Evolutionary conservation across 306 rosid species (phyloP).

Genomic region (Rubus idaeus): DNA sequence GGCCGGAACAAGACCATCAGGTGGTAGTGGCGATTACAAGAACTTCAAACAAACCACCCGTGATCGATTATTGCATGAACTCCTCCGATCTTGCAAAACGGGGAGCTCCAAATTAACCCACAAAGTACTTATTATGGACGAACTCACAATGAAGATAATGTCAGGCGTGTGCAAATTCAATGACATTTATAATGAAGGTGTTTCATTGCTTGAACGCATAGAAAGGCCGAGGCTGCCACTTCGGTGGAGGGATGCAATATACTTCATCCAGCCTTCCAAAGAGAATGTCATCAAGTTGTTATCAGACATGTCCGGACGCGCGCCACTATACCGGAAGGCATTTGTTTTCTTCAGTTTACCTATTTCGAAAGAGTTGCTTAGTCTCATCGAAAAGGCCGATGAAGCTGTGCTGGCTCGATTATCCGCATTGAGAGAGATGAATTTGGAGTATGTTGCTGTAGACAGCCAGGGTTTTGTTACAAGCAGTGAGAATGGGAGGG

Average conservation of each 20-base stretch:
- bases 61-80: slow-evolving; percentile 73
- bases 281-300: slow-evolving; percentile 79
- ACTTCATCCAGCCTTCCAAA: slow-evolving; percentile 84
- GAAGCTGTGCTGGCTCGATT: slow-evolving; percentile 59
- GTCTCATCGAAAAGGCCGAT: slow-evolving; percentile 64
- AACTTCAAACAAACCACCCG: slow-evolving; percentile 58
- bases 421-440: slow-evolving; percentile 91
- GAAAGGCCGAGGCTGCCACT: slow-evolving; percentile 88
- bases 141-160: slow-evolving; percentile 87
- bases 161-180: slow-evolving; percentile 92
- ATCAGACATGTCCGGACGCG: slow-evolving; percentile 88
- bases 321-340: slow-evolving; percentile 89
- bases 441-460: slow-evolving; percentile 87
- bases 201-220: slow-evolving; percentile 93
- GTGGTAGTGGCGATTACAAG: slow-evolving; percentile 36
- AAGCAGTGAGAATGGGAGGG: slow-evolving; percentile 59
- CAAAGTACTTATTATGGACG: slow-evolving; percentile 98
- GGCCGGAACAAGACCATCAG: neutral
- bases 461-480: slow-evolving; percentile 94
- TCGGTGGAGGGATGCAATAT: slow-evolving; percentile 88
- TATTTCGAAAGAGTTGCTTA: slow-evolving; percentile 62
- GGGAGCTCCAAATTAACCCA: slow-evolving; percentile 84
- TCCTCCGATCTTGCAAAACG: slow-evolving; percentile 73
- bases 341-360: slow-evolving; percentile 93
- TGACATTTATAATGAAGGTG: slow-evolving; percentile 85